Base-by-base conservation (phyloP, 2,329 filamentous ascomycete genomes). In the Scedosporium apiospermum region DNA sequence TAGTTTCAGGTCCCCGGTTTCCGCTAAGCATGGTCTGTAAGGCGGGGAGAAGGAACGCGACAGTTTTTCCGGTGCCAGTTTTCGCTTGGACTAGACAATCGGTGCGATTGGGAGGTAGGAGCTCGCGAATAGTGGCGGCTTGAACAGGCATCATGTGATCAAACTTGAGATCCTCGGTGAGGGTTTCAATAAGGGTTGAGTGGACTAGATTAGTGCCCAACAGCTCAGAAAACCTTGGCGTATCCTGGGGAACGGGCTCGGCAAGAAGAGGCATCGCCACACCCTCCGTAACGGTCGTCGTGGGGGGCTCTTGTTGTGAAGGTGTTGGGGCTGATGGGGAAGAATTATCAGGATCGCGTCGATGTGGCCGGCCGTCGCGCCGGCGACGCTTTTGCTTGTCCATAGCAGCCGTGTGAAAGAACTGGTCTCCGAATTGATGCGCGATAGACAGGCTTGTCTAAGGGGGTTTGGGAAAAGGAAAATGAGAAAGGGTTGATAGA, bases 1-100 rank as follows among this genome's bases (percentile, higher is more conserved):
- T 80, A 65, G 69, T 71, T 34, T 65, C 73, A 9, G 66, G 63
- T 14, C 68, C 67, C 26, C 68, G 65, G 62, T 73, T 72, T 63
- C 72, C 73, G 59, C 74, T 75, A 68, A 93, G 78, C 69, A 95
- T 87, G 64, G 84, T 89, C 72, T 95, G 89, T 42, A 96, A 77
- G n/a, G 90, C 82, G n/a, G 91, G 91, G 3, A 95, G 77, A 42
- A 96, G 80, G 76, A 96, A 96, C 58, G 88, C 91, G 62, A 95
- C 75, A 0, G 91, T 96, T 77, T 96, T 96, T 68, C 91, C 91
- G 0, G 91, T 96, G 67, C 91, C 91, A 0, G 91, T 96, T 77
- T 89, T 93, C 60, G 91, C 91, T 74, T 95, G 91, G 6, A 90
- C 91, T 64, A 96, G 78, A 64, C 85, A 77, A 69, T 83, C 81